Evolutionary conservation across 2,329 filamentous ascomycete species (phyloP).

Genomic region (Hymenoscyphus occultus): DNA sequence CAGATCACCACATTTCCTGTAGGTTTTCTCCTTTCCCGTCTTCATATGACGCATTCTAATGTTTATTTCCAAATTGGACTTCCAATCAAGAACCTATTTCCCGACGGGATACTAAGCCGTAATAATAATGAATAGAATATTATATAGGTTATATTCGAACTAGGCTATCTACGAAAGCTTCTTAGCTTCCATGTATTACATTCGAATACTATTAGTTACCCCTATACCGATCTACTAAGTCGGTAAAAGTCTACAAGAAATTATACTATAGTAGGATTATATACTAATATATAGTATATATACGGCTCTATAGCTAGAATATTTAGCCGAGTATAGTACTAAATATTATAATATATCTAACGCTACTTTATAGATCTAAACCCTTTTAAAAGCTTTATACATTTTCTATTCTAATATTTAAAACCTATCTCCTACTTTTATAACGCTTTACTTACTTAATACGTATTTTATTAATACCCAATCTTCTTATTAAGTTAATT

Average conservation of each 20-base stretch:
- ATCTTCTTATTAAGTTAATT: constrained; percentile 32
- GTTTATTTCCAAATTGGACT: constrained; percentile 18
- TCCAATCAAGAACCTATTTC: constrained; percentile 9
- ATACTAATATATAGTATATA: no score
- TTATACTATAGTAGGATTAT: no score
- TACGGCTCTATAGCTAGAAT: no score
- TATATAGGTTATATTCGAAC: no score
- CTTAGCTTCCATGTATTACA: no score
- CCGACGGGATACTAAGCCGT: no score
- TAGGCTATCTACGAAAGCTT: no score
- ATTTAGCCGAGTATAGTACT: no score
- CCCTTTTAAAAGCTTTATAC: constrained; percentile 37
- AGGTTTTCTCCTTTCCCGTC: constrained; percentile 16
- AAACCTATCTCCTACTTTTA: constrained; percentile 32
- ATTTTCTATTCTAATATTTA: constrained; percentile 41
- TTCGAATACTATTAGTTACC: no score
- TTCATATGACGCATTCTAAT: constrained; percentile 16
- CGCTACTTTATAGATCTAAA: constrained; percentile 37
- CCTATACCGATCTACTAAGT: no score
- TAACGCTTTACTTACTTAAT: constrained; percentile 30
- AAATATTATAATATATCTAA: constrained; percentile 30
- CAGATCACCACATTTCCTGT: constrained; percentile 29
- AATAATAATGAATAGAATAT: no score
- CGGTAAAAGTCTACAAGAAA: no score
- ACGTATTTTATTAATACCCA: constrained; percentile 28